phyloP scores from a whole-genome alignment of 2,329 filamentous ascomycete species.

The Alternaria viburni region DNA sequence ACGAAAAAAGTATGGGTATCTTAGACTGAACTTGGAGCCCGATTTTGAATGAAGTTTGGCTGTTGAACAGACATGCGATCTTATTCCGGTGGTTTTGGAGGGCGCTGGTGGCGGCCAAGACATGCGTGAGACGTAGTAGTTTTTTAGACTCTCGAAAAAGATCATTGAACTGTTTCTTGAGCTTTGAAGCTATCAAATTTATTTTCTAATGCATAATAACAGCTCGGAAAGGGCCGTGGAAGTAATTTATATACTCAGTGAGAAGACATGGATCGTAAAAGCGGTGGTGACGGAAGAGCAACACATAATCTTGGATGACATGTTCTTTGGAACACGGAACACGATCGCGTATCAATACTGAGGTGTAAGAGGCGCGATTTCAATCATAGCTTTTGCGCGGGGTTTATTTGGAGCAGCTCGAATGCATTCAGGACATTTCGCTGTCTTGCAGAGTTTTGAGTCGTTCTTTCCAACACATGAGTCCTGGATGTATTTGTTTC shows the following conservation, averaged over 20 bases:
- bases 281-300: neutral
- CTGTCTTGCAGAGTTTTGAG: neutral
- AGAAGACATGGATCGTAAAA: neutral
- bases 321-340: neutral
- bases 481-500: no score
- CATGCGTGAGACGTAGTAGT: neutral
- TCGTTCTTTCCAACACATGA: neutral
- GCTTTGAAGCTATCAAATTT: no score
- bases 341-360: fast-evolving
- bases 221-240: neutral
- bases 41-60: no score
- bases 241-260: neutral
- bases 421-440: fast-evolving
- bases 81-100: no score
- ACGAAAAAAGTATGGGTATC: no score
- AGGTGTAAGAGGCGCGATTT: fast-evolving
- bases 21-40: no score
- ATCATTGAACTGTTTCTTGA: no score
- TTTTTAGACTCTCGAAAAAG: neutral
- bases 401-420: neutral
- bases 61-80: no score
- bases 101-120: neutral
- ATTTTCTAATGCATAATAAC: fast-evolving
- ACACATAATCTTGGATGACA: fast-evolving
- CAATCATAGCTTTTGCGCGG: neutral